A percentile compares a stretch with the other conserved stretches of the same genome.
Conservation (phyloP, 495 filamentous ascomycete genomes). For the Bathelium albidoporum region DNA sequence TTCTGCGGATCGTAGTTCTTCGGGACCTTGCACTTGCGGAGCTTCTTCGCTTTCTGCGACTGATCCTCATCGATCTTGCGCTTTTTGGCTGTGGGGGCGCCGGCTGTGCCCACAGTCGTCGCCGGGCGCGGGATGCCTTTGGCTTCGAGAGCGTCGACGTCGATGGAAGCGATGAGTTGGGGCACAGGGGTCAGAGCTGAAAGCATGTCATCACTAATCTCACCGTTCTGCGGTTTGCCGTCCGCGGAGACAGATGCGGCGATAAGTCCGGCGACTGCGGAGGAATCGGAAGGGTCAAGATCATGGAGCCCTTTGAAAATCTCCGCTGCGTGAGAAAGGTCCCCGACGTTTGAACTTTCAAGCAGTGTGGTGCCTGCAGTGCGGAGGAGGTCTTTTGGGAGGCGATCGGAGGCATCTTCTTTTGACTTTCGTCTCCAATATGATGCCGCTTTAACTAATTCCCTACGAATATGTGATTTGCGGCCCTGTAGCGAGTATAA, state of each 20-base stretch:
- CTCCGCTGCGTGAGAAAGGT: slow-evolving; percentile 57
- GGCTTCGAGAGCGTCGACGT: slow-evolving; percentile 59
- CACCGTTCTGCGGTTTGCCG: neutral
- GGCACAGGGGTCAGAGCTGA: slow-evolving; percentile 51
- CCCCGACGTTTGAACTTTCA: slow-evolving; percentile 54
- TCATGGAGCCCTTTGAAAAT: slow-evolving; percentile 61
- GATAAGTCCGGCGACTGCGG: slow-evolving; percentile 67
- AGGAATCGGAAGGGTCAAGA: slow-evolving; percentile 50
- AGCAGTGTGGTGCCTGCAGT: slow-evolving; percentile 74
- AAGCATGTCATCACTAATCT: neutral
- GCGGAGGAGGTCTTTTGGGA: slow-evolving; percentile 52
- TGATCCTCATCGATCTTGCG: slow-evolving; percentile 39
- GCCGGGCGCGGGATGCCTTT: slow-evolving; percentile 63
- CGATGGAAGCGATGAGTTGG: slow-evolving; percentile 54
- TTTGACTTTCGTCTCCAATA: slow-evolving; percentile 57
- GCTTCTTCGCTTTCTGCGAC: slow-evolving; percentile 50
- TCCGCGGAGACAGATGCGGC: slow-evolving; percentile 54
- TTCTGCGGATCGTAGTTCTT: slow-evolving; percentile 69
- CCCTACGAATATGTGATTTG: slow-evolving; percentile 55
- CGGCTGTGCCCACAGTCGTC: slow-evolving; percentile 26
- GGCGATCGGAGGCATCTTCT: slow-evolving; percentile 33
- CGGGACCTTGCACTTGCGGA: slow-evolving; percentile 58
- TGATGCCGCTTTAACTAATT: slow-evolving; percentile 68
- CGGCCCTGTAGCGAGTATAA: slow-evolving; percentile 73
- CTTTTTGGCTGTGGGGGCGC: slow-evolving; percentile 41